Conservation (phyloP, 257 asterid genomes). For the Solanum megistacrolobum region DNA sequence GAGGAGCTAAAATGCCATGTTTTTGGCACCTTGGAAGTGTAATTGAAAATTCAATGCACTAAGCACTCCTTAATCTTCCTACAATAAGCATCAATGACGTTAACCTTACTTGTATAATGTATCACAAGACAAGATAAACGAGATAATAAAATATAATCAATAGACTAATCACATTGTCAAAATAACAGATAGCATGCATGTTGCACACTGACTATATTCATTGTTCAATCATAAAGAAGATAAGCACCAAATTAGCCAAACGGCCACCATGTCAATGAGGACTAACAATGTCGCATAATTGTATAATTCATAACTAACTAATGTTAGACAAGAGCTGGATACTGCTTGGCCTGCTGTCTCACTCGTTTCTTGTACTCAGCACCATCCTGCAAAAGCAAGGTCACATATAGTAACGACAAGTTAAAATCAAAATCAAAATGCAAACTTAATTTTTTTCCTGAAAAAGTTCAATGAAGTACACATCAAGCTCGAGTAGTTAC, state of each 20-base stretch:
- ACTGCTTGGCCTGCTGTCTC: conserved; percentile 30
- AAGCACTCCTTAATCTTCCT: no score
- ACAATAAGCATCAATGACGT: neutral
- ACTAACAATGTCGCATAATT: neutral
- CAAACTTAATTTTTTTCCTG: neutral
- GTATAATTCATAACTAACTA: neutral
- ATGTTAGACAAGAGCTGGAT: conserved; percentile 15
- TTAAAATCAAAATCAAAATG: neutral
- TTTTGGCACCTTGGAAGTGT: neutral
- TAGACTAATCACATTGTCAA: neutral
- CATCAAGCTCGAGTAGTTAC: neutral
- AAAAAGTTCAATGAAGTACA: neutral
- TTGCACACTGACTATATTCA: neutral
- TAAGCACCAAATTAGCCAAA: neutral
- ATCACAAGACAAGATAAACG: neutral
- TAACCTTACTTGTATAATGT: neutral
- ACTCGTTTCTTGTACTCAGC: conserved; percentile 27
- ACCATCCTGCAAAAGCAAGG: conserved; percentile 18
- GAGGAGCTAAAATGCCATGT: conserved; percentile 2
- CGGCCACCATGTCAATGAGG: neutral
- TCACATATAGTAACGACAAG: neutral
- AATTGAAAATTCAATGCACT: no score
- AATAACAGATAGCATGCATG: neutral
- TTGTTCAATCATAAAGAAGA: neutral
- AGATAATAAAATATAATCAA: neutral